A percentile compares a stretch with the other conserved stretches of the same genome.
Evolutionary conservation across 306 rosid species (phyloP).

Genomic region (Lablab purpureus): DNA sequence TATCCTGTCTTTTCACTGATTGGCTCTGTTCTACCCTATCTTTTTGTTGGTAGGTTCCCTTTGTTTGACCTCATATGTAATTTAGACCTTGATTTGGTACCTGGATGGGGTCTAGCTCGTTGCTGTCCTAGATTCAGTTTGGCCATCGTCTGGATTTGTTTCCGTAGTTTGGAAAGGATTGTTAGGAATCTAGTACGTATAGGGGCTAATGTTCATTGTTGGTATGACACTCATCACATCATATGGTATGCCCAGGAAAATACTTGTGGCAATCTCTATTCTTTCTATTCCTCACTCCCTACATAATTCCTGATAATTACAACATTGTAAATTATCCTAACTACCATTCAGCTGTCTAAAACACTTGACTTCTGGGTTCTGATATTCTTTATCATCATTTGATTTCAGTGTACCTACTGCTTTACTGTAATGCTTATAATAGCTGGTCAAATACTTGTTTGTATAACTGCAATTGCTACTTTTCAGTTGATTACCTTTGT

Average conservation of each 20-base stretch:
- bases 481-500: background rate
- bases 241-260: background rate
- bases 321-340: background rate
- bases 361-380: slow-evolving; percentile 16
- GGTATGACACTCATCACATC: background rate
- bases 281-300: background rate
- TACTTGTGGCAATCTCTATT: background rate
- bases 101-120: background rate
- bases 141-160: background rate
- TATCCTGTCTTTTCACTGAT: background rate
- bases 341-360: background rate
- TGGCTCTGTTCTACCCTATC: background rate
- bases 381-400: background rate
- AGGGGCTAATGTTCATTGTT: background rate
- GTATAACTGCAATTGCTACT: background rate
- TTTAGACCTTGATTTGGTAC: background rate
- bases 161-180: background rate
- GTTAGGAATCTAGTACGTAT: background rate
- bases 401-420: background rate
- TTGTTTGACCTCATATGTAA: background rate
- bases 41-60: background rate
- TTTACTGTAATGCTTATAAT: background rate
- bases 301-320: background rate
- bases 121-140: background rate
- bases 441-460: background rate